phyloP scores from a whole-genome alignment of 2,329 filamentous ascomycete genomes.

The Stemphylium vesicarium region DNA sequence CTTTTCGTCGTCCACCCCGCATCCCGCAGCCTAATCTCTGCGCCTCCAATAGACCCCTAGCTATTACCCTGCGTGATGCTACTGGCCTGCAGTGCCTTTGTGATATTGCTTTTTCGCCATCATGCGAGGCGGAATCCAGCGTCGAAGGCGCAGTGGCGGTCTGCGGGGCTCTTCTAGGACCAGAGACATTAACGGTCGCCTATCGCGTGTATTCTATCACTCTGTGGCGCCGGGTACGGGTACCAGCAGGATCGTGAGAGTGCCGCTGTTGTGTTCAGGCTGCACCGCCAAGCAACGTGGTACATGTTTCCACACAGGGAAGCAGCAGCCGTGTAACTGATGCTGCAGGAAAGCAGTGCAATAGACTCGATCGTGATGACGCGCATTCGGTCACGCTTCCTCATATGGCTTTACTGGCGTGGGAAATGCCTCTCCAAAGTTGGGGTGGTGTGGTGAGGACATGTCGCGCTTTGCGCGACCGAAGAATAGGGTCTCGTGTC shows the following conservation, averaged over 20 bases:
- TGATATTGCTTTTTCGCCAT: background rate
- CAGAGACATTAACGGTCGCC: conserved; percentile 2
- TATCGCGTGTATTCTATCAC: conserved; percentile 13
- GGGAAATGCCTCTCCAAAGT: background rate
- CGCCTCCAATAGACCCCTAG: conserved; percentile 20
- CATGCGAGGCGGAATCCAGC: background rate
- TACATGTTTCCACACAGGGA: conserved; percentile 9
- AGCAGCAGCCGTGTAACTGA: conserved; percentile 14
- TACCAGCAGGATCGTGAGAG: conserved; percentile 14
- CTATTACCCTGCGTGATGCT: conserved; percentile 14
- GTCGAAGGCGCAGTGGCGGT: background rate
- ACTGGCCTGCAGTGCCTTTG: background rate
- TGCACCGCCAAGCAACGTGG: conserved; percentile 19
- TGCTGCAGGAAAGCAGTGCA: background rate
- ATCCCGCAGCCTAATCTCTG: conserved; percentile 1
- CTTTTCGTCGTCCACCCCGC: conserved; percentile 9
- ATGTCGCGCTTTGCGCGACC: background rate
- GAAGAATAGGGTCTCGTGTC: conserved; percentile 3
- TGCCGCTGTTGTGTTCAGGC: conserved; percentile 8
- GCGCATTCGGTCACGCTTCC: conserved; percentile 2
- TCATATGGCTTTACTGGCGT: conserved; percentile 1
- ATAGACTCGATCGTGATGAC: conserved; percentile 2
- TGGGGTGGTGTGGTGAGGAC: conserved; percentile 11
- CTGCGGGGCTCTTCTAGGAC: background rate
- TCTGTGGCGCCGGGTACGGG: conserved; percentile 4